Base-by-base conservation (phyloP, 2,329 filamentous ascomycete genomes). In the Colletotrichum phormii region DNA sequence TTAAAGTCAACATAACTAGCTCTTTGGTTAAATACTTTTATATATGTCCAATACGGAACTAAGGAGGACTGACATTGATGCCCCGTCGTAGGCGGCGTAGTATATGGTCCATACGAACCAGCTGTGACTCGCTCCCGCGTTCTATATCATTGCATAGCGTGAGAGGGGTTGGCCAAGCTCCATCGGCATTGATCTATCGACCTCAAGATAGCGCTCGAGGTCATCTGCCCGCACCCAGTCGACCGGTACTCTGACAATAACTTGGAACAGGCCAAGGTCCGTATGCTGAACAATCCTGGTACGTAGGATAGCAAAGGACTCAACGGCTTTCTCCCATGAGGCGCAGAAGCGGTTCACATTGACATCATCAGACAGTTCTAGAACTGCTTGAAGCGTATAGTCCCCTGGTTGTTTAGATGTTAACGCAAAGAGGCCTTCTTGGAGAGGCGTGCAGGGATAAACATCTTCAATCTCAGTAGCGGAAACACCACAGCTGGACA, bases 361-460 rank as follows among this genome's bases (percentile, higher is more conserved):
- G 5, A 77, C 61, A 33, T 75, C 31, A 12, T 55, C 51, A 0
- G 75, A 61, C 4, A 81, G 74, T 18, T 74, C 68, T 9, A 79
- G 66, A 2, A 77, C 78, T 26, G 77, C 73, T 46, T 80, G 78
- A 5, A 79, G 78, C 13, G 84, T 77, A 54, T 86, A 86, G 29
- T 33, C 31, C 4, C 82, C 83, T 0, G 77, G 65, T 18, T 80
- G 76, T 46, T 80, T 80, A 11, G 74, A 76, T 1, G 83, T 78
- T 0, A 84, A 71, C 0, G 83, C 80, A 29, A 86, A 75, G 0
- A 86, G 77, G 4, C 82, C 83, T 65, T 82, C 81, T 62, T 86
- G 84, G 0, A 86, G 76, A 1, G 81, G 78, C 7, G 82, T 82
- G 76, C 83, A 84, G 7, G 84, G 84, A 58, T 82, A 85, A 0